Evolutionary conservation across 176 grass and related monocot species (phyloP).

Genomic region (Paspalum notatum): DNA sequence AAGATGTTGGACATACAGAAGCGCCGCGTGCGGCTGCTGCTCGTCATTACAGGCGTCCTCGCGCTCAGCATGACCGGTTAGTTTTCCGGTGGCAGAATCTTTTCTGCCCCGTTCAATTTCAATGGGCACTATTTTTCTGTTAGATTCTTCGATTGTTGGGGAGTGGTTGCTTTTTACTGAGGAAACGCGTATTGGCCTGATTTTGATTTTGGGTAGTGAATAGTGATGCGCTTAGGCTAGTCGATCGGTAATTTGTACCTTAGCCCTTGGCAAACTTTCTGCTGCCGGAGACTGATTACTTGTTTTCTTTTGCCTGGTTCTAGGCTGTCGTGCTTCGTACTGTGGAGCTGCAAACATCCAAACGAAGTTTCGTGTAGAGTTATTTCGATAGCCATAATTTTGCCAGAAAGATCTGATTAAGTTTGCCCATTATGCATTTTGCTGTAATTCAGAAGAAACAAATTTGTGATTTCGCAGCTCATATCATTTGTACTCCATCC

Average conservation of each 20-base stretch:
- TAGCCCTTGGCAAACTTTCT: neutral
- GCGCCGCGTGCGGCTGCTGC: constrained; percentile 73
- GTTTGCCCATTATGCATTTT: neutral
- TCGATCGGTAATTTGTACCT: neutral
- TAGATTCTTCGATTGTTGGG: neutral
- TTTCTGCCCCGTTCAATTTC: neutral
- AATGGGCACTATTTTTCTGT: neutral
- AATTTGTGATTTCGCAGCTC: neutral
- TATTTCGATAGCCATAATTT: neutral
- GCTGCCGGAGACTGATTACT: neutral
- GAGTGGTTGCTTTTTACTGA: neutral
- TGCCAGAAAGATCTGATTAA: neutral
- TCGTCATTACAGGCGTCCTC: constrained; percentile 62
- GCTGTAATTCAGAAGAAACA: constrained; percentile 11
- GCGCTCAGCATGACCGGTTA: constrained; percentile 94
- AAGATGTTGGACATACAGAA: constrained; percentile 84
- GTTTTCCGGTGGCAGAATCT: constrained; percentile 31
- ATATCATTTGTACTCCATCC: no score
- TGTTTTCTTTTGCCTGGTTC: neutral
- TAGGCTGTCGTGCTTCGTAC: neutral
- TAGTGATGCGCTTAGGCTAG: neutral
- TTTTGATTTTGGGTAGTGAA: neutral
- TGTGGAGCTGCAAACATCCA: neutral
- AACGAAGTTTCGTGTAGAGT: neutral
- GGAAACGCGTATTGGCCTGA: neutral